Evolutionary conservation across 2,329 filamentous ascomycete species (phyloP).

Genomic region (Beauveria rudraprayagi): DNA sequence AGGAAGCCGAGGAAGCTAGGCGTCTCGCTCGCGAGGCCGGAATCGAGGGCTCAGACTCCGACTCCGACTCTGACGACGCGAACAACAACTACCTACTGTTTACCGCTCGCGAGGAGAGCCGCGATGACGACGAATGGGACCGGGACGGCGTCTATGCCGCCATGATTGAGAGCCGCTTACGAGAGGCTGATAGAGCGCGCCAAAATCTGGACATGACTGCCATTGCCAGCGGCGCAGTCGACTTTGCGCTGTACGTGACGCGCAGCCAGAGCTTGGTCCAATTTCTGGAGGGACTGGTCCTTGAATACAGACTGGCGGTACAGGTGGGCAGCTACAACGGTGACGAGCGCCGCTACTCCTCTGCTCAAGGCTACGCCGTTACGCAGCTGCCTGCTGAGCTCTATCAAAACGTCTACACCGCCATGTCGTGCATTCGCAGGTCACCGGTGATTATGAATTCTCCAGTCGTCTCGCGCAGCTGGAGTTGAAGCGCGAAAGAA

Average conservation of each 20-base stretch:
- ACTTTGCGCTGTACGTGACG: slow-evolving; percentile 7
- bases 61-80: neutral
- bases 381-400: neutral
- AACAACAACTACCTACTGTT: no score
- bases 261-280: neutral
- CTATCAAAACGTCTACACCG: neutral
- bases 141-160: neutral
- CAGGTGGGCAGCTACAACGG: neutral
- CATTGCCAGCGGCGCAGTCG: neutral
- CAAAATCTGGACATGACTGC: no score
- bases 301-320: neutral
- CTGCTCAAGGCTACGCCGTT: neutral
- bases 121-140: neutral
- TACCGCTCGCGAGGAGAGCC: no score
- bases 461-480: no score
- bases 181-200: no score
- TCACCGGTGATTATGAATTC: no score
- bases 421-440: neutral
- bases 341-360: neutral
- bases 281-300: no score
- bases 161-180: neutral
- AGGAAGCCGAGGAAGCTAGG: neutral
- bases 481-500: no score
- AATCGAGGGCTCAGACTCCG: neutral
- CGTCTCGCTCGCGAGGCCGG: neutral